Conservation (phyloP, 2,329 filamentous ascomycete species). For the Chrysoporthe cubensis region DNA sequence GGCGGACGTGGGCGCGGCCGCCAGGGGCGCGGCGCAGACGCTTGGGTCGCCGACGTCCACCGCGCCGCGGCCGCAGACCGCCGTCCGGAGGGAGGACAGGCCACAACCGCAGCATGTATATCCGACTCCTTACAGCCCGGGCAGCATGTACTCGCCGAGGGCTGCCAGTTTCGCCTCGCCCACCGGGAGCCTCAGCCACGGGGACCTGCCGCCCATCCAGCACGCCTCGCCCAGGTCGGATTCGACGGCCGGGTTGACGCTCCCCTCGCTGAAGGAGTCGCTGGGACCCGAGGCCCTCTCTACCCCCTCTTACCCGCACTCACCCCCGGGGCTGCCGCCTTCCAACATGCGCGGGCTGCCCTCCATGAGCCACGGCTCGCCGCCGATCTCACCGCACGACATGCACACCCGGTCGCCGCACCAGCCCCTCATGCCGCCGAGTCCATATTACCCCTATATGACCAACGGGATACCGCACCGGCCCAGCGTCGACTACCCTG, state of each 20-base stretch:
- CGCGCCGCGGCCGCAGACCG: constrained; percentile 15
- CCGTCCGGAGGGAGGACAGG: constrained; percentile 22
- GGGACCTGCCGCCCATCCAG: constrained; percentile 41
- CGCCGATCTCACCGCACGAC: constrained; percentile 56
- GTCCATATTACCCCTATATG: constrained; percentile 41
- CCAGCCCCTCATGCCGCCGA: constrained; percentile 45
- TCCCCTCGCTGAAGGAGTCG: constrained; percentile 46
- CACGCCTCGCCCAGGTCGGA: constrained; percentile 45
- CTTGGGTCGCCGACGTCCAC: constrained; percentile 10
- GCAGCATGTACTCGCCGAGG: constrained; percentile 21
- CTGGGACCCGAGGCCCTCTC: constrained; percentile 34
- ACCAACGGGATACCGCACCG: constrained; percentile 41
- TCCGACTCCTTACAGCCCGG: too few species aligned
- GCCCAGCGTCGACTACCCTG: constrained; percentile 48
- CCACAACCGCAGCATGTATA: constrained; percentile 10
- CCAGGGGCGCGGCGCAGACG: constrained; percentile 14
- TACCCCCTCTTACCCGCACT: constrained; percentile 34
- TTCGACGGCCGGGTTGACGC: constrained; percentile 39
- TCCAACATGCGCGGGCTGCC: constrained; percentile 40
- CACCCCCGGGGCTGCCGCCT: constrained; percentile 38
- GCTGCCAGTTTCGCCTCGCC: constrained; percentile 29
- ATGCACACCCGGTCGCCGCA: constrained; percentile 52
- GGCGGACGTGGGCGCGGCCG: constrained; percentile 27
- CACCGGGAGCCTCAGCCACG: constrained; percentile 29
- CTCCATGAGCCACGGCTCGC: constrained; percentile 45